Percentiles rank a stretch among this genome's conserved stretches.
These are phyloP conservation scores for Backusella morwellensis DNA, from an alignment of 192 early-diverging fungal genomes.

Conservation along the genomic window DNA sequence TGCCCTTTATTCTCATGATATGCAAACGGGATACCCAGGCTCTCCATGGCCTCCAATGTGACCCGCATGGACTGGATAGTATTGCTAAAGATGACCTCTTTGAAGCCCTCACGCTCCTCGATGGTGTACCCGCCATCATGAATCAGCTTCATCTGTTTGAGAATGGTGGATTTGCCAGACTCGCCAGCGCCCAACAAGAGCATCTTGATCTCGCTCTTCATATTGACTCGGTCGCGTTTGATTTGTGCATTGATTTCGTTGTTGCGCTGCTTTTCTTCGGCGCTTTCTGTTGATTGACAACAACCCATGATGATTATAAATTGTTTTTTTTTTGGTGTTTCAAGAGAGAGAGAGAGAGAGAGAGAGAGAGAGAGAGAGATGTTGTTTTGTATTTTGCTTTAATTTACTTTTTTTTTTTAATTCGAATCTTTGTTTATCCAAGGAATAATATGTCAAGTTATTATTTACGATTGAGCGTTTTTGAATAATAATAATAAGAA, in stretches of 20 bases:
- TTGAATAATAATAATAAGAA: no score
- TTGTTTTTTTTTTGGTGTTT: not conserved
- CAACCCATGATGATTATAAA: conserved; percentile 81
- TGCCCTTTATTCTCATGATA: conserved; percentile 69
- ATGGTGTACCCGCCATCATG: conserved; percentile 91
- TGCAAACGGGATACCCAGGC: conserved; percentile 72
- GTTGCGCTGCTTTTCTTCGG: conserved; percentile 80
- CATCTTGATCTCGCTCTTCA: conserved; percentile 96
- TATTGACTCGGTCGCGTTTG: conserved; percentile 72
- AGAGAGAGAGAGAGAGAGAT: not conserved
- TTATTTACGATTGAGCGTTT: no score
- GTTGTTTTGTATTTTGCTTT: not conserved
- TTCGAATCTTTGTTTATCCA: no score
- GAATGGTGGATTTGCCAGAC: conserved; percentile 95
- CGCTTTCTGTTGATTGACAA: conserved; percentile 80
- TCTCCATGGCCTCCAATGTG: conserved; percentile 93
- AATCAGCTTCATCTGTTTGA: conserved; percentile 99
- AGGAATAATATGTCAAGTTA: no score
- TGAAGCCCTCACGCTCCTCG: conserved; percentile 90
- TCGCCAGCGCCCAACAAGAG: conserved; percentile 91
- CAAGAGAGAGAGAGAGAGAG: no score
- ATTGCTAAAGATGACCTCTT: conserved; percentile 95
- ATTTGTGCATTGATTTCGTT: conserved; percentile 91
- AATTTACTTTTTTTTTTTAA: no score
- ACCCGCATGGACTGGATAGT: conserved; percentile 94